phyloP scores from a whole-genome alignment of 495 filamentous ascomycete species.

The Sordaria brevicollis region DNA sequence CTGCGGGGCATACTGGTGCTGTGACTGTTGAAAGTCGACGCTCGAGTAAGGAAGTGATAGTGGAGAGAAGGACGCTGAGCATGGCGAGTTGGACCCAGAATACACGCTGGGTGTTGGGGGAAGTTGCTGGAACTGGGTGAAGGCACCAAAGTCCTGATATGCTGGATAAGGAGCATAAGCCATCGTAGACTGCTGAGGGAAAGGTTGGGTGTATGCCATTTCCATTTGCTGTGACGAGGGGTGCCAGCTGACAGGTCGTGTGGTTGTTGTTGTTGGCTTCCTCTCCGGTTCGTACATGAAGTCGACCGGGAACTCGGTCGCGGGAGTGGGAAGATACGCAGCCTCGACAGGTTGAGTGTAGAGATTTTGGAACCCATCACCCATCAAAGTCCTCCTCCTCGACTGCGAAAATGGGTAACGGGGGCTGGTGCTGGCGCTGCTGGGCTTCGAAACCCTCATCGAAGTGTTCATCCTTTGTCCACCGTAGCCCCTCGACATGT shows the following conservation, averaged over 20 bases:
- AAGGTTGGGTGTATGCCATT: constrained; percentile 13
- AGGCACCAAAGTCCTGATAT: constrained; percentile 26
- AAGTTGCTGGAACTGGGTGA: constrained; percentile 28
- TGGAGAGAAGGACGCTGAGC: constrained; percentile 28
- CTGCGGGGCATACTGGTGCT: background rate
- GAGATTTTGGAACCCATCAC: constrained; percentile 31
- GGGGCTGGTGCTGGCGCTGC: constrained; percentile 62
- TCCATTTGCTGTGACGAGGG: constrained; percentile 37
- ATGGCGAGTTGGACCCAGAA: constrained; percentile 37
- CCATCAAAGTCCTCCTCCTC: constrained; percentile 45
- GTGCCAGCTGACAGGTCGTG: constrained; percentile 63
- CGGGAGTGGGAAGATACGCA: constrained; percentile 19
- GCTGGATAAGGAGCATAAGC: constrained; percentile 15
- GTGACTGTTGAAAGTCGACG: constrained; percentile 7
- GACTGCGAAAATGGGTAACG: constrained; percentile 37
- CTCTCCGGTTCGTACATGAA: constrained; percentile 20
- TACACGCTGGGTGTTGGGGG: constrained; percentile 31
- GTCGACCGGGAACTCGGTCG: constrained; percentile 19
- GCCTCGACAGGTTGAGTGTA: constrained; percentile 29
- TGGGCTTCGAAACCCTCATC: constrained; percentile 55
- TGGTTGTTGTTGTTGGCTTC: constrained; percentile 26
- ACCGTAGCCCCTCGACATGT: constrained; percentile 29
- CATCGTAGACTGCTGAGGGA: constrained; percentile 20
- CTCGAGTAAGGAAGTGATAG: constrained; percentile 25
- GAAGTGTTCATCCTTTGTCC: constrained; percentile 28